These are phyloP conservation scores for Aquilaria malaccensis DNA, from an alignment of 345 rosid species.

Conservation along the genomic window DNA sequence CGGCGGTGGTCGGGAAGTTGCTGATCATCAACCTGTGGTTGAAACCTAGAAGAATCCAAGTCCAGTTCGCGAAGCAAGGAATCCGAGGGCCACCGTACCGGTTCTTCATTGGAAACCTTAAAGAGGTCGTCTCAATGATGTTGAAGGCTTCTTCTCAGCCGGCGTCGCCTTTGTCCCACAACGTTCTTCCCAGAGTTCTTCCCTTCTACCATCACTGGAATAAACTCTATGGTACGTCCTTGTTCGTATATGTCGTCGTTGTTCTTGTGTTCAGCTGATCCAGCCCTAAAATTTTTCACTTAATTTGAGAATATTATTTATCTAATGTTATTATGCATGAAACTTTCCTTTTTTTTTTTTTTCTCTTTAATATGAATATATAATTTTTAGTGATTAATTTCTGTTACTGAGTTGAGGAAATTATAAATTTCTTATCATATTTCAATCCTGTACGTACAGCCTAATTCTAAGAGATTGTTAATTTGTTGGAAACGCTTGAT, in stretches of 20 bases:
- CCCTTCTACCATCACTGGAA: slow-evolving; percentile 95
- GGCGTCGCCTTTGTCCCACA: slow-evolving; percentile 73
- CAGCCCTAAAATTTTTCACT: too few species aligned
- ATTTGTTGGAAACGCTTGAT: too few species aligned
- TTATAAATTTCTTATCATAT: too few species aligned
- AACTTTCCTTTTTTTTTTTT: background rate
- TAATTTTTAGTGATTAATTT: too few species aligned
- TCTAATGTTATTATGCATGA: too few species aligned
- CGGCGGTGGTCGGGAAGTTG: slow-evolving; percentile 34
- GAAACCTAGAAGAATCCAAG: slow-evolving; percentile 86
- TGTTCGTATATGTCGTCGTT: too few species aligned
- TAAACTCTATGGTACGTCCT: slow-evolving; percentile 67
- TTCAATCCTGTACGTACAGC: background rate
- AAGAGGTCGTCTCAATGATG: slow-evolving; percentile 88
- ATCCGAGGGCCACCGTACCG: slow-evolving; percentile 97
- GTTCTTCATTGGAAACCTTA: slow-evolving; percentile 89
- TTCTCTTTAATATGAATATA: background rate
- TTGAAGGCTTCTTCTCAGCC: slow-evolving; percentile 85
- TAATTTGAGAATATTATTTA: too few species aligned
- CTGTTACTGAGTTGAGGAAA: too few species aligned
- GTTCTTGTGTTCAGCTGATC: too few species aligned
- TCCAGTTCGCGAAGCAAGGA: slow-evolving; percentile 90
- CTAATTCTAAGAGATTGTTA: slow-evolving; percentile 34
- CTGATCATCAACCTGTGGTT: slow-evolving; percentile 62
- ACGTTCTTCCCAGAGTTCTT: slow-evolving; percentile 91